Percentiles rank a stretch among this genome's conserved stretches.
These are phyloP conservation scores for Beauveria caledonica DNA, from an alignment of 2,329 filamentous ascomycete genomes.

Conservation along the genomic window DNA sequence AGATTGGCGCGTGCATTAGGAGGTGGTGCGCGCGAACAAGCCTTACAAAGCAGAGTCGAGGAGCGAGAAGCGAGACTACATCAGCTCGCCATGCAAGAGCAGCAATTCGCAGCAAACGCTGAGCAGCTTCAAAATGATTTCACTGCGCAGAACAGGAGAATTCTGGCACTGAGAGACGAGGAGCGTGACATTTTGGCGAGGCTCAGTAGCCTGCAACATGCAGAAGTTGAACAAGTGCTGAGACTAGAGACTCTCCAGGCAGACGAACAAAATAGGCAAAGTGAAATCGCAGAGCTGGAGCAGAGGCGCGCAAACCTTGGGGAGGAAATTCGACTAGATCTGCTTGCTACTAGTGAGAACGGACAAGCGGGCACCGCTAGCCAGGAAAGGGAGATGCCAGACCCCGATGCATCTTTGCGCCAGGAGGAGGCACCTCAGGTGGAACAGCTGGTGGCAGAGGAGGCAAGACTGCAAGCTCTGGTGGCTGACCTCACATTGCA, in stretches of 20 bases:
- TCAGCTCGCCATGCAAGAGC: not conserved
- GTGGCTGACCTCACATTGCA: not conserved
- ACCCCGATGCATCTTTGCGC: not conserved
- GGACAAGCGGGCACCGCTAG: not conserved
- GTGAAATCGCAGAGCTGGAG: not conserved
- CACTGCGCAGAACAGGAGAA: not conserved
- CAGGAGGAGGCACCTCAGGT: not conserved
- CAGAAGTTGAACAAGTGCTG: not conserved
- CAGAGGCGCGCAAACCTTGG: not conserved
- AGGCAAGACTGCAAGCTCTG: not conserved
- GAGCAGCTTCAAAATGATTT: not conserved
- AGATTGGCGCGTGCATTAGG: not conserved
- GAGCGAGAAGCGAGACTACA: not conserved
- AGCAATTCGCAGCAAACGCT: not conserved
- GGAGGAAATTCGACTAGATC: not conserved
- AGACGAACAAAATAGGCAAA: not conserved
- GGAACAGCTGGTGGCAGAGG: not conserved
- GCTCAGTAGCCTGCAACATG: not conserved
- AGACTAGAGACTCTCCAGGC: not conserved
- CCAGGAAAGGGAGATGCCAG: not conserved
- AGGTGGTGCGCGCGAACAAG: not conserved
- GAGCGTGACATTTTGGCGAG: not conserved
- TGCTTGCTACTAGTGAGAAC: not conserved
- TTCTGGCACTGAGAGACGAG: not conserved
- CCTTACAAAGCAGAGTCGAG: not conserved